Evolutionary conservation across 2,329 filamentous ascomycete species (phyloP), one percentile per base, ranked within the genome.

Genomic region (Neocucurbitaria cava): DNA sequence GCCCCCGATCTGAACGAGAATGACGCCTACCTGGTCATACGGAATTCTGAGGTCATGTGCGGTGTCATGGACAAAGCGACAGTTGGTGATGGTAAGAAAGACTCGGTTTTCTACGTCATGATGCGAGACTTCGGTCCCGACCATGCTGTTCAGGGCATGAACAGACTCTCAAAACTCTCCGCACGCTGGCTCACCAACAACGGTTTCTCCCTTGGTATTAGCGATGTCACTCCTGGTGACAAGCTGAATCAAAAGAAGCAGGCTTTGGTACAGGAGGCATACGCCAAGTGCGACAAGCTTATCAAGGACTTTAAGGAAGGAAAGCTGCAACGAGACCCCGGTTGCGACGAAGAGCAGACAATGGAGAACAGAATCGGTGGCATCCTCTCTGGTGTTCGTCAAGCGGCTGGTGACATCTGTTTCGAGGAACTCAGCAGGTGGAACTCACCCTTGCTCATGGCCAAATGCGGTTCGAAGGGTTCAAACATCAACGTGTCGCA

Each of bases 401-500:
- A 94, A 71, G 88, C 91, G 65, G 94, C 95, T 56, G 95, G 95
- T 82, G 86, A 91, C 47, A 89, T 93, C 70, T 97, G 95, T 84
- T 92, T 97, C 69, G 86, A 88, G 26, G 92, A 94, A 46, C 82
- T 99, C 31, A 97, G 92, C 78, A 89, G 87, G 60, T 92, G 92
- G 79, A 99, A 99, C 67, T 89, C 95, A 0, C 93, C 95, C 5
- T 82, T 98, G 60, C 89, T 96, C 79, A 99, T 99, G 95, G 95
- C 95, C 57, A 95, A 91, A 58, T 98, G 92, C 11, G 95, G 95
- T 44, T 98, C 94, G 49, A 99, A 99, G 77, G 95, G 95, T 73
- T 96, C 92, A 5, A 90, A 91, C 67, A 96, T 99, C 81, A 99
- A 99, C 82, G 95, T 99, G 30, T 95, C 95, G 8, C 95, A 99